Evolutionary conservation across 768 basidiomycete species (phyloP).

Genomic region (Pleurotus citrinopileatus): DNA sequence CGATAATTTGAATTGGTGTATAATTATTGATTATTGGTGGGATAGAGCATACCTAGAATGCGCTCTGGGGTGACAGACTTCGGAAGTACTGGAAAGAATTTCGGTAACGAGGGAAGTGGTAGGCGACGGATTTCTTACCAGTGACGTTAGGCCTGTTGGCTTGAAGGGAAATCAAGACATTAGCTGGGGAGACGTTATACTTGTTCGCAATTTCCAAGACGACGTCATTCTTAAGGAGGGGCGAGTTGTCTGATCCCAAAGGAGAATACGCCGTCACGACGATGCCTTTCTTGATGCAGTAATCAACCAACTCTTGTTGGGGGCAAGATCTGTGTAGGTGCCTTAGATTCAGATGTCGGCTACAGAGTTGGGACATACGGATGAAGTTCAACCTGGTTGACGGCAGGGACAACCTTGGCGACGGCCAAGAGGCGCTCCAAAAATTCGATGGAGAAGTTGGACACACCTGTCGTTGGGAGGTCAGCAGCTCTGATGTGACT

Average conservation of each 20-base stretch:
- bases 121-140: constrained; percentile 29
- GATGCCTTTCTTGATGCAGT: constrained; percentile 63
- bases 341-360: neutral
- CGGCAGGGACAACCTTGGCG: constrained; percentile 62
- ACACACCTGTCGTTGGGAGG: constrained; percentile 40
- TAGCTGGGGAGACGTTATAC: constrained; percentile 57
- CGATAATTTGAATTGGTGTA: neutral
- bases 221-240: constrained; percentile 57
- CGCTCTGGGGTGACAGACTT: constrained; percentile 76
- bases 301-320: constrained; percentile 62
- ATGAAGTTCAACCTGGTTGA: constrained; percentile 80
- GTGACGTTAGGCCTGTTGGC: constrained; percentile 61
- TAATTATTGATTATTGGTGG: neutral
- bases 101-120: neutral
- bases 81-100: constrained; percentile 48
- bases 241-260: constrained; percentile 69
- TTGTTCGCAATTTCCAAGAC: constrained; percentile 63
- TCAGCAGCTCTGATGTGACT: neutral
- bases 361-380: constrained; percentile 41
- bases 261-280: constrained; percentile 77
- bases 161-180: constrained; percentile 69
- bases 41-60: constrained; percentile 42
- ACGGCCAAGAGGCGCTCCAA: constrained; percentile 58
- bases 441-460: constrained; percentile 68
- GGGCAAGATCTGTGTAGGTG: constrained; percentile 45